A percentile compares a stretch with the other conserved stretches of the same genome.
phyloP scores from a whole-genome alignment of 2,329 filamentous ascomycete species.

The Blastomyces emzantsi region DNA sequence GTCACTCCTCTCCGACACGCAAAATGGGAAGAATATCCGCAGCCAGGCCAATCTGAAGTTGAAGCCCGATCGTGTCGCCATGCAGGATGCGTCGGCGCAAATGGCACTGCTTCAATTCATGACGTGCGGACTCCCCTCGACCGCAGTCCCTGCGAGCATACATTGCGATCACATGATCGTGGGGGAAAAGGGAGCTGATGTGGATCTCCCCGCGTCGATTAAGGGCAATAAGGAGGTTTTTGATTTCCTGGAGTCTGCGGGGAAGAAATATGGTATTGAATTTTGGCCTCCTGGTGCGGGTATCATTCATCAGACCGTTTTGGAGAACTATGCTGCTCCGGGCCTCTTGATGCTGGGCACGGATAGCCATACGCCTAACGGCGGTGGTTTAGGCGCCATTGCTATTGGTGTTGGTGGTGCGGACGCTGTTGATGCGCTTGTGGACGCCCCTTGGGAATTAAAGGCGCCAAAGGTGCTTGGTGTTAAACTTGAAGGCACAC shows the following conservation, averaged over 20 bases:
- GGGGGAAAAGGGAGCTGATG: slow-evolving; percentile 78
- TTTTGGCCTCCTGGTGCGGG: slow-evolving; percentile 92
- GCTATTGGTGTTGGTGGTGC: slow-evolving; percentile 96
- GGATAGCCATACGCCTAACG: slow-evolving; percentile 94
- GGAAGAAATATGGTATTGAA: slow-evolving; percentile 85
- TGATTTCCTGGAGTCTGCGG: slow-evolving; percentile 89
- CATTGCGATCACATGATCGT: slow-evolving; percentile 99
- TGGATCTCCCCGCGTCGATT: slow-evolving; percentile 76
- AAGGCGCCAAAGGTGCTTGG: slow-evolving; percentile 89
- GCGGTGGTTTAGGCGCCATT: slow-evolving; percentile 85
- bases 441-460: slow-evolving; percentile 94
- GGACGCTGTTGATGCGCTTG: slow-evolving; percentile 92
- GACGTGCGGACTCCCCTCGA: slow-evolving; percentile 81
- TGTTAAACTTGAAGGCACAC: slow-evolving; percentile 70
- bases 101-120: slow-evolving; percentile 99
- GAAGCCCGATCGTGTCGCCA: slow-evolving; percentile 93
- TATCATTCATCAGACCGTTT: slow-evolving; percentile 94
- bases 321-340: slow-evolving; percentile 97
- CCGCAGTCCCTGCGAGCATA: slow-evolving; percentile 91
- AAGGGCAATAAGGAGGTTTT: slow-evolving; percentile 94
- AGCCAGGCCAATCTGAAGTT: slow-evolving; percentile 90
- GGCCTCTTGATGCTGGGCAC: slow-evolving; percentile 98
- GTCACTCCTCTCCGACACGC: slow-evolving; percentile 70
- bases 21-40: slow-evolving; percentile 74
- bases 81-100: slow-evolving; percentile 98